phyloP scores from a whole-genome alignment of 768 basidiomycete species.

The Tulasnella calospora region DNA sequence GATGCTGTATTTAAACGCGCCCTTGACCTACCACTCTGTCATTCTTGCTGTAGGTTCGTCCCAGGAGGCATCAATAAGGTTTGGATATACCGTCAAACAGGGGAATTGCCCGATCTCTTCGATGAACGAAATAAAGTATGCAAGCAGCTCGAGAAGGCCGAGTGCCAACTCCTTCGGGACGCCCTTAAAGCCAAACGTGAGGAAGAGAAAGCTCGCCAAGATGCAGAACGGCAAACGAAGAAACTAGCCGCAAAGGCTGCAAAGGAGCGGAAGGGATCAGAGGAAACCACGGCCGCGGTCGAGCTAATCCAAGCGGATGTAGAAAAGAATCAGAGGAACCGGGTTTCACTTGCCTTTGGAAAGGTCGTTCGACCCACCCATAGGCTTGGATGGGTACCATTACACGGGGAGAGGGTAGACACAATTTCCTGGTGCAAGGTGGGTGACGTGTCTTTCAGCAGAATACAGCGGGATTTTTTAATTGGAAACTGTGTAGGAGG shows the following conservation, averaged over 20 bases:
- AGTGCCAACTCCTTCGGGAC: slow-evolving; percentile 45
- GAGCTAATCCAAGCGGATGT: slow-evolving; percentile 29
- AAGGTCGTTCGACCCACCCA: slow-evolving; percentile 51
- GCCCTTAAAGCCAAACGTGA: slow-evolving; percentile 36
- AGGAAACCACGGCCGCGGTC: slow-evolving; percentile 30
- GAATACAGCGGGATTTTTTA: not conserved
- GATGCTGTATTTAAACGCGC: not conserved
- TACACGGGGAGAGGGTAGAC: slow-evolving; percentile 59
- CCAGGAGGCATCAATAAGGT: slow-evolving; percentile 65
- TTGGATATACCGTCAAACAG: slow-evolving; percentile 59
- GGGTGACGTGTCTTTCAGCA: slow-evolving; percentile 20
- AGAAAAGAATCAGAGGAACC: slow-evolving; percentile 30
- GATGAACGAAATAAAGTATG: slow-evolving; percentile 41
- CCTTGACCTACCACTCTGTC: not conserved
- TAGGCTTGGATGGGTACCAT: slow-evolving; percentile 46
- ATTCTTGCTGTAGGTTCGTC: slow-evolving; percentile 40
- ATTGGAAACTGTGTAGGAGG: slow-evolving; percentile 37
- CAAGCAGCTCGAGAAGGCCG: slow-evolving; percentile 54
- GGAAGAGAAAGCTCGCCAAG: slow-evolving; percentile 45
- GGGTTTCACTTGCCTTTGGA: slow-evolving; percentile 51
- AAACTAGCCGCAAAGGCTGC: slow-evolving; percentile 32
- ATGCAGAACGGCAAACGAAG: slow-evolving; percentile 35
- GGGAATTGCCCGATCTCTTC: slow-evolving; percentile 40
- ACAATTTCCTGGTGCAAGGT: slow-evolving; percentile 60
- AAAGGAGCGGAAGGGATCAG: slow-evolving; percentile 29